Percentiles rank a stretch among this genome's conserved stretches.
phyloP scores from a whole-genome alignment of 73 alveolate species.

The Uronychia setigera region DNA sequence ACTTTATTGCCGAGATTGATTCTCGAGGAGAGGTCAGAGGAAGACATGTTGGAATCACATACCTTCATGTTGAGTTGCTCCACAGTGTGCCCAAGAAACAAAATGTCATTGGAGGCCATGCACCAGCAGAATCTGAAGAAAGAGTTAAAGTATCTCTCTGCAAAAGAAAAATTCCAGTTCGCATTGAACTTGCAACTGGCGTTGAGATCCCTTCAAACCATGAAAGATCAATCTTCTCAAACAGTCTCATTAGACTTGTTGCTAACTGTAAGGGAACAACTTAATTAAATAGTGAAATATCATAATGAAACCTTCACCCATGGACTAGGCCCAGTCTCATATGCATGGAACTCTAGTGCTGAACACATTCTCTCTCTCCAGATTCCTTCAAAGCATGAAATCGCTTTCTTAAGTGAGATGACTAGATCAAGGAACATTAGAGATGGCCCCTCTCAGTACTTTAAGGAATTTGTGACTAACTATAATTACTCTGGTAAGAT shows the following conservation, averaged over 20 bases:
- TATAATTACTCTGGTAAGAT: conserved; percentile 19
- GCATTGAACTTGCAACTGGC: conserved; percentile 81
- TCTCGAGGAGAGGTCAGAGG: conserved; percentile 80
- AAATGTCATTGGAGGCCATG: neutral
- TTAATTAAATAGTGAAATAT: conserved; percentile 45
- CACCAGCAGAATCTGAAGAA: conserved; percentile 24
- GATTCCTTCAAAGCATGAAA: conserved; percentile 39
- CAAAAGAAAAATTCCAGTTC: conserved; percentile 57
- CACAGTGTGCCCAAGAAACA: conserved; percentile 23
- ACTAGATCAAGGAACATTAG: neutral
- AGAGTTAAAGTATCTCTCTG: conserved; percentile 57
- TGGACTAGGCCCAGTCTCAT: conserved; percentile 80
- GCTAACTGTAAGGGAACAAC: conserved; percentile 40
- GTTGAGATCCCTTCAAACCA: conserved; percentile 69
- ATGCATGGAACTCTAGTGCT: conserved; percentile 64
- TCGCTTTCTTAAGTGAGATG: neutral
- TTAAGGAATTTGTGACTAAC: neutral
- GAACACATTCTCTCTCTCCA: conserved; percentile 29
- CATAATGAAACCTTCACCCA: conserved; percentile 81
- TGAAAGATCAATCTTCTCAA: conserved; percentile 75
- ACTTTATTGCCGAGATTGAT: conserved; percentile 76
- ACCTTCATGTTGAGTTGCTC: conserved; percentile 59
- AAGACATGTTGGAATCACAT: conserved; percentile 74
- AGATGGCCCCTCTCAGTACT: neutral
- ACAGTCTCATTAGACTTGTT: conserved; percentile 76